A percentile compares a stretch with the other conserved stretches of the same genome.
phyloP scores from a whole-genome alignment of 2,329 filamentous ascomycete genomes.

The Pleomassaria siparia region DNA sequence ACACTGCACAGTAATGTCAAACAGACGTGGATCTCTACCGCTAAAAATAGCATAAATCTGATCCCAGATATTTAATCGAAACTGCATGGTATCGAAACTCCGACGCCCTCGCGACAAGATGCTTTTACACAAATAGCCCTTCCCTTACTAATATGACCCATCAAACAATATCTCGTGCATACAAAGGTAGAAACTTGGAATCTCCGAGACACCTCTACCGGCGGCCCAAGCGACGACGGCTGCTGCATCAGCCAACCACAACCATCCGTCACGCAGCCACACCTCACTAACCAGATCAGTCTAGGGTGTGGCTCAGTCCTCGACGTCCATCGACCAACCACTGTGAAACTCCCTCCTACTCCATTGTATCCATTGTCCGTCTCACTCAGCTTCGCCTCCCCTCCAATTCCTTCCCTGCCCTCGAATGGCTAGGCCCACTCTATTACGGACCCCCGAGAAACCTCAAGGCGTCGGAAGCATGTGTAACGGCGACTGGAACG shows the following conservation, averaged over 20 bases:
- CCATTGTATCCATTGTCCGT: slow-evolving; percentile 9
- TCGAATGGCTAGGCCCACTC: not conserved
- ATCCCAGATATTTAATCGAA: too few species aligned
- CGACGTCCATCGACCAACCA: not conserved
- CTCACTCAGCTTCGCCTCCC: slow-evolving; percentile 17
- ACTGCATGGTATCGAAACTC: not conserved
- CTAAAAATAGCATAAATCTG: slow-evolving; percentile 7
- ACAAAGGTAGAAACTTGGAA: not conserved
- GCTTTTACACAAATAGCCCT: not conserved
- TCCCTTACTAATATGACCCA: not conserved
- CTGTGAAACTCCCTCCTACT: not conserved
- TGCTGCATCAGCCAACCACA: not conserved
- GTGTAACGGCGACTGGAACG: too few species aligned
- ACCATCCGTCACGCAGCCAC: slow-evolving; percentile 10
- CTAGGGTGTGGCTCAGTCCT: slow-evolving; percentile 11
- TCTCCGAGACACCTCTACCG: not conserved
- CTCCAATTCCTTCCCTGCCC: not conserved
- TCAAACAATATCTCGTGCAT: not conserved
- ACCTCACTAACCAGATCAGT: slow-evolving; percentile 1
- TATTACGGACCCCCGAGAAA: not conserved
- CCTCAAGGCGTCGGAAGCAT: not conserved
- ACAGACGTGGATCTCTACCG: too few species aligned
- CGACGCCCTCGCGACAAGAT: slow-evolving; percentile 1
- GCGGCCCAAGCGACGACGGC: not conserved
- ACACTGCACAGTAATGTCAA: too few species aligned